phyloP scores from a whole-genome alignment of 371 early-diverging fungal genomes.

The Lichtheimia ornata region DNA sequence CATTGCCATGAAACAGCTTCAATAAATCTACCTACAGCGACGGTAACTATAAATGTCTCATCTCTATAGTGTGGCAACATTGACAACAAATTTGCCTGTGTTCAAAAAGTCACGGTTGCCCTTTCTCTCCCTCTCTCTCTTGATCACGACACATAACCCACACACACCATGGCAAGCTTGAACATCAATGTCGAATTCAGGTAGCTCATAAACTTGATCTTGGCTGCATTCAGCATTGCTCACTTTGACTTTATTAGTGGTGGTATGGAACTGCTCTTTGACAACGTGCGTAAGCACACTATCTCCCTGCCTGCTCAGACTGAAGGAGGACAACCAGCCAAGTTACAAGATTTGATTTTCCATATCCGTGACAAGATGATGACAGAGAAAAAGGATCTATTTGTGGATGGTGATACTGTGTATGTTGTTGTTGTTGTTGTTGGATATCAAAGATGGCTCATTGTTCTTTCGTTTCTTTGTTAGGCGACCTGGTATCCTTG shows the following conservation, averaged over 20 bases:
- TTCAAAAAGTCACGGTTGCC: not conserved
- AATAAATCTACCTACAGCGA: not conserved
- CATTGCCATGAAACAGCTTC: not conserved
- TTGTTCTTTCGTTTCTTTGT: not conserved
- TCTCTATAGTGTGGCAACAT: not conserved
- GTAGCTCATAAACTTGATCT: not conserved
- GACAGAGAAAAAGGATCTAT: conserved; percentile 84
- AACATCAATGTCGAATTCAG: conserved; percentile 19
- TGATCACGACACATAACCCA: not conserved
- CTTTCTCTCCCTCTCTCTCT: not conserved
- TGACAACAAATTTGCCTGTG: not conserved
- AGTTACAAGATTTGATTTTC: conserved; percentile 72
- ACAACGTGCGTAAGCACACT: conserved; percentile 64
- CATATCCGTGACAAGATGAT: conserved; percentile 72
- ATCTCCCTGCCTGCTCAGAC: conserved; percentile 55
- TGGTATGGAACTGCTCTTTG: conserved; percentile 93
- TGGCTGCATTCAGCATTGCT: not conserved
- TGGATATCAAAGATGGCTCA: too few species aligned
- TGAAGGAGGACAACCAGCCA: conserved; percentile 44
- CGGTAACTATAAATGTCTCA: not conserved
- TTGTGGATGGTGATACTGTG: conserved; percentile 85
- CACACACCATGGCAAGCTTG: conserved; percentile 12
- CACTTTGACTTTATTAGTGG: conserved; percentile 54
- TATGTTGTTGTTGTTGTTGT: too few species aligned
- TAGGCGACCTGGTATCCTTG: conserved; percentile 94